Percentiles rank a stretch among this genome's conserved stretches.
Conservation (phyloP, 1,139 yeast species). For the Groenewaldozyma sp. region DNA sequence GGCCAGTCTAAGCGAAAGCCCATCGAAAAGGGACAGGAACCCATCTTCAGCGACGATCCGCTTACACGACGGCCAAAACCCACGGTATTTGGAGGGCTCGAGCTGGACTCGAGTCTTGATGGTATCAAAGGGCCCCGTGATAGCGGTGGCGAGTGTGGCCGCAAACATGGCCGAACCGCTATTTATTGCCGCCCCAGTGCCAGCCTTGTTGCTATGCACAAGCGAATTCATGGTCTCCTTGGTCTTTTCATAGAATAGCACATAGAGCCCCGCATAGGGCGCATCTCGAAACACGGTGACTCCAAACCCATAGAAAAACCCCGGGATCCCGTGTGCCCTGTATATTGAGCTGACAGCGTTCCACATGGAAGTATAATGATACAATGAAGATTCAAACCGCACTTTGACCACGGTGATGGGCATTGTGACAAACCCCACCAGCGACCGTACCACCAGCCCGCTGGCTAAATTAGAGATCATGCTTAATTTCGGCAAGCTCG, state of each 20-base stretch:
- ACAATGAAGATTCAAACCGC: constrained; percentile 65
- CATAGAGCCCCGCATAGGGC: constrained; percentile 92
- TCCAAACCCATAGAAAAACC: constrained; percentile 79
- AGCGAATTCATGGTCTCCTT: constrained; percentile 37
- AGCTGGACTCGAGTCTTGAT: constrained; percentile 87
- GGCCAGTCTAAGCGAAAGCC: constrained; percentile 67
- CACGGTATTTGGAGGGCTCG: constrained; percentile 38
- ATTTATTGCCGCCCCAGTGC: constrained; percentile 16
- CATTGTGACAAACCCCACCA: constrained; percentile 88
- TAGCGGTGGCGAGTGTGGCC: constrained; percentile 65
- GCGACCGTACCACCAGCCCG: constrained; percentile 73
- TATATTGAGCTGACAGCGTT: constrained; percentile 58
- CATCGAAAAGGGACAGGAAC: constrained; percentile 59
- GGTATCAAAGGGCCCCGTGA: constrained; percentile 94
- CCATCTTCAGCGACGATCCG: constrained; percentile 51
- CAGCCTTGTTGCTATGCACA: constrained; percentile 8
- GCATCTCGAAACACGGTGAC: constrained; percentile 89
- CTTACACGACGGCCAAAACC: constrained; percentile 33
- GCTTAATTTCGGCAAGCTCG: constrained; percentile 58
- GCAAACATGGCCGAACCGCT: constrained; percentile 18
- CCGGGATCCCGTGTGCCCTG: constrained; percentile 41
- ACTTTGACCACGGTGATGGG: constrained; percentile 94
- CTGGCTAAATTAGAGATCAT: constrained; percentile 60
- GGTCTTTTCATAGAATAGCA: constrained; percentile 68
- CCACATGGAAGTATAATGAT: constrained; percentile 54